Evolutionary conservation across 2,329 filamentous ascomycete genomes (phyloP).

Genomic region (Plenodomus lindquistii): DNA sequence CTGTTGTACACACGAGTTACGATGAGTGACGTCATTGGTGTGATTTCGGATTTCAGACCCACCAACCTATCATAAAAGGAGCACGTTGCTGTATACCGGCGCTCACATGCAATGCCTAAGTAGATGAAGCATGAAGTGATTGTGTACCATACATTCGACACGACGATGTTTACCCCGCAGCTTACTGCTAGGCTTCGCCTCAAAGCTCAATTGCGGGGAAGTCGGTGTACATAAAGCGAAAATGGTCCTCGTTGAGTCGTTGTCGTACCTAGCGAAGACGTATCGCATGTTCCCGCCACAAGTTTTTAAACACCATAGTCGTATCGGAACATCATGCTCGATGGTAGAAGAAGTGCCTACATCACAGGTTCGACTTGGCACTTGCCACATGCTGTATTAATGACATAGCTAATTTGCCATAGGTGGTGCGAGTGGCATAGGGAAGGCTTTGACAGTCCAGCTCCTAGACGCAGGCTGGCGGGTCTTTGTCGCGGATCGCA

Average conservation of each 20-base stretch:
- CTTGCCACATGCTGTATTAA: too few relatives aligned
- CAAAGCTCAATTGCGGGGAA: neutral
- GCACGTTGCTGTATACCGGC: too few relatives aligned
- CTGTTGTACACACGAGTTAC: neutral
- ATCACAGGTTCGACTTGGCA: conserved; percentile 20
- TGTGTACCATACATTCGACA: too few relatives aligned
- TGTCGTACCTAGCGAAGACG: neutral
- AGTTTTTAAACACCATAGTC: too few relatives aligned
- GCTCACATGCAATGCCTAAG: too few relatives aligned
- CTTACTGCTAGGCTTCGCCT: neutral
- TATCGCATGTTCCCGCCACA: neutral
- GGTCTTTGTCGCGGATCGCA: conserved; percentile 53
- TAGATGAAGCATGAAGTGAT: too few relatives aligned
- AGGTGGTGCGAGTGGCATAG: conserved; percentile 41
- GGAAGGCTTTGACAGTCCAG: conserved; percentile 34
- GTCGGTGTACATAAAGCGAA: neutral
- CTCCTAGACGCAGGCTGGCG: conserved; percentile 45
- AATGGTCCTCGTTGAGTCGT: too few relatives aligned
- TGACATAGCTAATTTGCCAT: too few relatives aligned
- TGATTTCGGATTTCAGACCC: neutral
- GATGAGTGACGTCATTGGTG: neutral
- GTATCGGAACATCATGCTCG: neutral
- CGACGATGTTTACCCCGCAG: neutral
- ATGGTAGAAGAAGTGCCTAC: conserved; percentile 11
- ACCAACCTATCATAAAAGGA: too few relatives aligned